Evolutionary conservation across 169 alveolate genomes (phyloP).

Genomic region (Toxoplasma gondii): DNA sequence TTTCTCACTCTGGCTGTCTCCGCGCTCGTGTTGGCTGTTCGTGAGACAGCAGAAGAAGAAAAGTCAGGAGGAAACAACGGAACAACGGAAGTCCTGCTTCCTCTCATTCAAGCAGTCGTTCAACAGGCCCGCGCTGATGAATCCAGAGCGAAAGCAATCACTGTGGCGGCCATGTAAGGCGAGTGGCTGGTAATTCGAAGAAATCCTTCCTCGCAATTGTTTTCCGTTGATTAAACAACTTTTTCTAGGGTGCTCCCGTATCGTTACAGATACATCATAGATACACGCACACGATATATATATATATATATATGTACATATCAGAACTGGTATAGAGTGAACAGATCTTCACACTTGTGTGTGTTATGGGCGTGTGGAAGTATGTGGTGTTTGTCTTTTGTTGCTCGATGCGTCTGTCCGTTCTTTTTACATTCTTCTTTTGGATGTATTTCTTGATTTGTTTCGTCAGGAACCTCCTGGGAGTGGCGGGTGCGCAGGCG

Average conservation of each 20-base stretch:
- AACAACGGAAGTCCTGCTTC: background rate
- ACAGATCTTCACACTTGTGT: background rate
- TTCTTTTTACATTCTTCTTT: too few species aligned
- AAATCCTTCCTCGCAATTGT: background rate
- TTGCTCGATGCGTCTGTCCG: background rate
- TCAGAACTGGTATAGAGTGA: background rate
- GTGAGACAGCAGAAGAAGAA: background rate
- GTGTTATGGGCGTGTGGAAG: background rate
- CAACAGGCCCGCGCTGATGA: slow-evolving; percentile 11
- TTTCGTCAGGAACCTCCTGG: slow-evolving; percentile 12
- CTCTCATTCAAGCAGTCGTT: slow-evolving; percentile 25
- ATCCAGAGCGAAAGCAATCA: slow-evolving; percentile 7
- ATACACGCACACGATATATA: too few species aligned
- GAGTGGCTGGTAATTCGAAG: background rate
- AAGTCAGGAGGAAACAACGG: background rate
- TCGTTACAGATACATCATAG: too few species aligned
- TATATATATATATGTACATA: too few species aligned
- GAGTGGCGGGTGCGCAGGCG: slow-evolving; percentile 36
- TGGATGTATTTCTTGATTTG: background rate
- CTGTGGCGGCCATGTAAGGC: background rate
- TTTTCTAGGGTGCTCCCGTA: background rate
- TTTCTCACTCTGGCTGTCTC: slow-evolving; percentile 9
- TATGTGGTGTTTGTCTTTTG: background rate
- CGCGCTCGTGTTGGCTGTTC: background rate
- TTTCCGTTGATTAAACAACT: too few species aligned